phyloP scores from a whole-genome alignment of 306 rosid species.

The barrel medic (Medicago truncatula) region DNA sequence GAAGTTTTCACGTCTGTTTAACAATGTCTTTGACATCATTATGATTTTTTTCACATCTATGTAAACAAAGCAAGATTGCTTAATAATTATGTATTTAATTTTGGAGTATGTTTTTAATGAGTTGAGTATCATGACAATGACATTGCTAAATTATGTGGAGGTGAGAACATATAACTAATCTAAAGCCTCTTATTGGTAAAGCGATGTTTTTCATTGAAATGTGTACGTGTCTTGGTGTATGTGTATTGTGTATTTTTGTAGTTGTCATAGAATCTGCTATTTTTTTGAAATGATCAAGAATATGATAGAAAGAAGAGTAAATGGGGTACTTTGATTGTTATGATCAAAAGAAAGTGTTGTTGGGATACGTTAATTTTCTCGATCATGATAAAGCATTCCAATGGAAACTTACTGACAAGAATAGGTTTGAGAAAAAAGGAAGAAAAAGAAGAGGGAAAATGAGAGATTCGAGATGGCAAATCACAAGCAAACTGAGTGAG shows the following conservation, averaged over 20 bases:
- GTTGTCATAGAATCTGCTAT: constrained; percentile 16
- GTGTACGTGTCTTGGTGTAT: constrained; percentile 6
- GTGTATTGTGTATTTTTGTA: constrained; percentile 22
- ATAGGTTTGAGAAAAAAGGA: constrained; percentile 54
- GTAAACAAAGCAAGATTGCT: no score
- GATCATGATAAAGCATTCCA: constrained; percentile 59
- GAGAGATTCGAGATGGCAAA: constrained; percentile 78
- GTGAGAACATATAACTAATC: not conserved
- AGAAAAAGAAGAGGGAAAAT: constrained; percentile 45
- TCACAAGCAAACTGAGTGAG: constrained; percentile 70
- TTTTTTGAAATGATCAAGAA: constrained; percentile 1
- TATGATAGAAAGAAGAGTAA: constrained; percentile 24
- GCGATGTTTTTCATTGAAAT: not conserved
- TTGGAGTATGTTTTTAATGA: not conserved
- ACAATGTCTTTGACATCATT: no score
- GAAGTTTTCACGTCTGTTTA: no score
- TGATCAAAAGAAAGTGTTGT: constrained; percentile 39
- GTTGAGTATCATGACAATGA: no score
- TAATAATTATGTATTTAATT: not conserved
- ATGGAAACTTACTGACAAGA: constrained; percentile 54
- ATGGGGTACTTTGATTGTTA: constrained; percentile 34
- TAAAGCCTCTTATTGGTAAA: constrained; percentile 3
- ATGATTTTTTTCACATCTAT: no score
- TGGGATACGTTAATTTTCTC: constrained; percentile 61
- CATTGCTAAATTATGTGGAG: no score